These are phyloP conservation scores for Curvularia sp. DNA, from an alignment of 2,329 filamentous ascomycete species.

Conservation along the genomic window DNA sequence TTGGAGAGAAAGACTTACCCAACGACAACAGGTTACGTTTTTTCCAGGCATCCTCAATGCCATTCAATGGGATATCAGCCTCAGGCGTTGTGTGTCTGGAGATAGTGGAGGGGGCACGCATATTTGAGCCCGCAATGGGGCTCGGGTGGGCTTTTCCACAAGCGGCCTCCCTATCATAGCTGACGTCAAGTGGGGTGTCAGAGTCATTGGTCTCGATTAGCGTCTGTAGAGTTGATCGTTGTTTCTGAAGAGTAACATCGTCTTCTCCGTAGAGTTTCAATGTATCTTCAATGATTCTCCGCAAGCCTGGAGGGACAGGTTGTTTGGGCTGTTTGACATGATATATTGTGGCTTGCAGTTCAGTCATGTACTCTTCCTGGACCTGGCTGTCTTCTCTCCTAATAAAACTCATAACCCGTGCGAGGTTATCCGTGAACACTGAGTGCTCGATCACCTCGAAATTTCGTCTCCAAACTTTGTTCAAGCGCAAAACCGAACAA, in stretches of 20 bases:
- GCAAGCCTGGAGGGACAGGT: not conserved
- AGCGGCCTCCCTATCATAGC: not conserved
- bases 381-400: not conserved
- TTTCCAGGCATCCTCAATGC: not conserved
- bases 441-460: not conserved
- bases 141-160: too few species aligned
- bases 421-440: not conserved
- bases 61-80: too few species aligned
- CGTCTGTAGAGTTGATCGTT: not conserved
- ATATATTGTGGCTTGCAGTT: not conserved
- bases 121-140: not conserved
- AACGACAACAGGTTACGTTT: not conserved
- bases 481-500: not conserved
- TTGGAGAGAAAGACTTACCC: not conserved
- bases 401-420: not conserved
- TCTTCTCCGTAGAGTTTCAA: not conserved
- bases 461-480: not conserved
- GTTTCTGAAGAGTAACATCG: not conserved
- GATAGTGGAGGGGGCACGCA: not conserved
- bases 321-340: not conserved
- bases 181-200: not conserved
- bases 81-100: too few species aligned
- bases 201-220: not conserved
- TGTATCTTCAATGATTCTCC: not conserved
- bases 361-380: not conserved